Evolutionary conservation across 1,284 basidiomycete genomes (phyloP).

Genomic region (Cutaneotrichosporon sp.): DNA sequence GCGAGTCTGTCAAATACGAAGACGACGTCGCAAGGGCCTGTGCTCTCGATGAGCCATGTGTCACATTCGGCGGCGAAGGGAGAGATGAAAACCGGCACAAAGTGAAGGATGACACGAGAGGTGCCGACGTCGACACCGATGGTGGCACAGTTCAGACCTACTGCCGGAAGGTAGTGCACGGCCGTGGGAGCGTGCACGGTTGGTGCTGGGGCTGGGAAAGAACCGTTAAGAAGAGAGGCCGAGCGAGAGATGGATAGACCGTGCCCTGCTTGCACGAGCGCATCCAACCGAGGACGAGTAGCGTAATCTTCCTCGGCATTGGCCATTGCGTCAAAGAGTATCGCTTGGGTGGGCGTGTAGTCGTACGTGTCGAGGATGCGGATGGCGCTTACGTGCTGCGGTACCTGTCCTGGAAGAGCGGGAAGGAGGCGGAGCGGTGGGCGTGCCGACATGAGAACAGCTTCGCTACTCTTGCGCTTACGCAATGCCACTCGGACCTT

Average conservation of each 20-base stretch:
- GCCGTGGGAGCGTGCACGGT: background rate
- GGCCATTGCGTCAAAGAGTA: background rate
- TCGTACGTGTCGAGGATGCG: conserved; percentile 8
- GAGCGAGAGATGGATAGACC: background rate
- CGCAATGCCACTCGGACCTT: background rate
- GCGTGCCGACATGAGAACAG: background rate
- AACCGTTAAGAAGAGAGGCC: background rate
- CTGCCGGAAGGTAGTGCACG: conserved; percentile 1
- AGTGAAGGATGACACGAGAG: background rate
- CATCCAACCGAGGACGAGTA: background rate
- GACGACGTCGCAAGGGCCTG: conserved; percentile 1
- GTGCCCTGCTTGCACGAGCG: background rate
- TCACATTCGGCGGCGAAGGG: conserved; percentile 1
- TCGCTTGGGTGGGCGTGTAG: background rate
- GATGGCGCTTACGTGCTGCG: background rate
- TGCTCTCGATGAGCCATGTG: conserved; percentile 2
- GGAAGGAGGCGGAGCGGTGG: background rate
- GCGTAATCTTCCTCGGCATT: background rate
- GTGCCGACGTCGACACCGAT: conserved; percentile 5
- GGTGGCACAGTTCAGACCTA: background rate
- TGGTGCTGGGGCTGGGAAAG: background rate
- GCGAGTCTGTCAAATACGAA: conserved; percentile 2
- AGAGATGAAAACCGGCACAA: background rate
- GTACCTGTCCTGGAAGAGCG: background rate
- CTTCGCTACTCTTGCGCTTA: background rate